A percentile compares a stretch with the other conserved stretches of the same genome.
Conservation (phyloP, 257 asterid species). For the Solanum pimpinellifolium region DNA sequence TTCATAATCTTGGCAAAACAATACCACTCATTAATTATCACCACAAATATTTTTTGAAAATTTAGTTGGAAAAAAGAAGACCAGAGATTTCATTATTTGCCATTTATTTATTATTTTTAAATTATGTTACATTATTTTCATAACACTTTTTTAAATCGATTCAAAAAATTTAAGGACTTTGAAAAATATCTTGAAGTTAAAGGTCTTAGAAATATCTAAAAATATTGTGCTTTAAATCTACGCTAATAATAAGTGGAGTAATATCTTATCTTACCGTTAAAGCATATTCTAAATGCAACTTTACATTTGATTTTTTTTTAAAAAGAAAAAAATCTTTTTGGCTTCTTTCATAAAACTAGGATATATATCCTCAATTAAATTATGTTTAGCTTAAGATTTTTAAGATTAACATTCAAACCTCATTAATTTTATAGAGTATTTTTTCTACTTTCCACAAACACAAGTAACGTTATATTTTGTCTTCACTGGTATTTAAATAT, state of each 20-base stretch:
- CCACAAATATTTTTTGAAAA: slow-evolving; percentile 13
- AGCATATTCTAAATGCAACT: not conserved
- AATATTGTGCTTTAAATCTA: not conserved
- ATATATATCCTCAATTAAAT: not conserved
- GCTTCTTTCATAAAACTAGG: not conserved
- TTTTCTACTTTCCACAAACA: not conserved
- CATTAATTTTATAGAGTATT: not conserved
- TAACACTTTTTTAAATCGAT: not conserved
- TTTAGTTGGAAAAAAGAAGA: not conserved
- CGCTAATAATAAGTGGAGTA: not conserved
- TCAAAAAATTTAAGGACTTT: not conserved
- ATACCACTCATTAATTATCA: slow-evolving; percentile 39
- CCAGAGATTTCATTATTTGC: not conserved
- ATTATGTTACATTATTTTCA: not conserved
- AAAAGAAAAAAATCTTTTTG: not conserved
- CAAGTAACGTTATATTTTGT: not conserved
- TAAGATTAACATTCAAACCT: not conserved
- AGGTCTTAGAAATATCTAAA: not conserved
- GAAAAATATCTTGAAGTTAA: not conserved
- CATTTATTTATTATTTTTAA: not conserved
- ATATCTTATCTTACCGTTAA: not conserved
- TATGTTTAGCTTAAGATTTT: not conserved
- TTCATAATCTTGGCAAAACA: slow-evolving; percentile 11
- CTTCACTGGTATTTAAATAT: not conserved
- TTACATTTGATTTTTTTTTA: not conserved